These are phyloP conservation scores for Aspergillus hancockii DNA, from an alignment of 495 filamentous ascomycete genomes.

Conservation along the genomic window DNA sequence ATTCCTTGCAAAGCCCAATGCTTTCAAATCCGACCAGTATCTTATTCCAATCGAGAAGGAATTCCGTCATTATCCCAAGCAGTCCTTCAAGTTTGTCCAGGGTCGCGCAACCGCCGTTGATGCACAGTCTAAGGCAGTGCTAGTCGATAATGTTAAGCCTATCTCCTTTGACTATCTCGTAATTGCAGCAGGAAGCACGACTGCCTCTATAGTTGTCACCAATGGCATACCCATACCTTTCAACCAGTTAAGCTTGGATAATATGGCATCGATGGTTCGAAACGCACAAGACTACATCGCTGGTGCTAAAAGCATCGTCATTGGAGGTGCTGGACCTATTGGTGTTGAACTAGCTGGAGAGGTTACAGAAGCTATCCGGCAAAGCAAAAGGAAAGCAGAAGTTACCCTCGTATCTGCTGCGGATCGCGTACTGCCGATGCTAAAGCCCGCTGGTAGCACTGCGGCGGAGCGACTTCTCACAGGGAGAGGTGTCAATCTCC, in stretches of 20 bases:
- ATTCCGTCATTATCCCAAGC: constrained; percentile 55
- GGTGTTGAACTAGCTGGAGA: constrained; percentile 67
- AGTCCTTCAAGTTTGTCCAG: constrained; percentile 56
- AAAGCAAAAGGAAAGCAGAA: constrained; percentile 38
- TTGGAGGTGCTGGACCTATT: constrained; percentile 68
- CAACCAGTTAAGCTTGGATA: too few relatives aligned
- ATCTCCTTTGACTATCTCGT: constrained; percentile 57
- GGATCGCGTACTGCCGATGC: constrained; percentile 32
- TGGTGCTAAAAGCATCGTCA: constrained; percentile 54
- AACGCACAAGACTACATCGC: too few relatives aligned
- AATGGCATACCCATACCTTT: constrained; percentile 51
- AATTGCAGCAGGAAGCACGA: constrained; percentile 51
- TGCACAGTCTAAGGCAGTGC: constrained; percentile 32
- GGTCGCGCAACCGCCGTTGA: constrained; percentile 56
- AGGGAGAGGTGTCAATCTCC: constrained; percentile 25
- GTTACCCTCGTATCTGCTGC: constrained; percentile 49
- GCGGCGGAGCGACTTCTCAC: constrained; percentile 29
- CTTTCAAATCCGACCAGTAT: constrained; percentile 44
- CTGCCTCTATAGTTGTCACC: constrained; percentile 42
- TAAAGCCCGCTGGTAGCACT: constrained; percentile 25
- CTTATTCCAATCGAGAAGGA: constrained; percentile 49
- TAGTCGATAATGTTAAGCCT: constrained; percentile 33
- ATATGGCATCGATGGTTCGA: constrained; percentile 37
- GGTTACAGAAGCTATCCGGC: constrained; percentile 50
- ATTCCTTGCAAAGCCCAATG: constrained; percentile 41